These are phyloP conservation scores for Yarrowia bubula DNA, from an alignment of 805 yeast species.

Conservation along the genomic window DNA sequence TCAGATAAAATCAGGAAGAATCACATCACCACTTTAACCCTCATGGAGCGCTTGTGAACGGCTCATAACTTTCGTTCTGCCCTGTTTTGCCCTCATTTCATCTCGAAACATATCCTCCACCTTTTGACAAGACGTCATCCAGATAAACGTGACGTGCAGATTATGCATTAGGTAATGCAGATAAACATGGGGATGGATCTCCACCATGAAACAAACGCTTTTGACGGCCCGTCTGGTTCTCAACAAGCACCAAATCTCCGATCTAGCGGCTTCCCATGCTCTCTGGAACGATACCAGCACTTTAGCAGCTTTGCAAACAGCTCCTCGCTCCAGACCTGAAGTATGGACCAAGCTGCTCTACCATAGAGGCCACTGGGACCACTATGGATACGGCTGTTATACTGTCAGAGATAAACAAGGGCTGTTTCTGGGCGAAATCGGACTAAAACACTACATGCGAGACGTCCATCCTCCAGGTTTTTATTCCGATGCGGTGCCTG, in stretches of 20 bases:
- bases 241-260: background rate
- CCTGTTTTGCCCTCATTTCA: too few relatives aligned
- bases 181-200: too few relatives aligned
- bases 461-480: background rate
- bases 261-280: background rate
- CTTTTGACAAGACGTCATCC: too few relatives aligned
- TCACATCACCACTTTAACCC: too few relatives aligned
- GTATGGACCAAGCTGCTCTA: background rate
- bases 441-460: background rate
- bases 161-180: too few relatives aligned
- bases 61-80: background rate
- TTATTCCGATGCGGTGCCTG: background rate
- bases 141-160: too few relatives aligned
- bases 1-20: too few relatives aligned
- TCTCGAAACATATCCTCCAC: too few relatives aligned
- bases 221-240: background rate
- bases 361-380: constrained; percentile 13
- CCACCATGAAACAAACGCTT: background rate
- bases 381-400: constrained; percentile 12
- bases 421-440: background rate
- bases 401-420: background rate
- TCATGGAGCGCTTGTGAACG: background rate
- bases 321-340: background rate
- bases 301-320: background rate
- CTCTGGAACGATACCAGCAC: background rate